Conservation (phyloP, 1,284 basidiomycete genomes). For the Fomitopsis schrenkii region DNA sequence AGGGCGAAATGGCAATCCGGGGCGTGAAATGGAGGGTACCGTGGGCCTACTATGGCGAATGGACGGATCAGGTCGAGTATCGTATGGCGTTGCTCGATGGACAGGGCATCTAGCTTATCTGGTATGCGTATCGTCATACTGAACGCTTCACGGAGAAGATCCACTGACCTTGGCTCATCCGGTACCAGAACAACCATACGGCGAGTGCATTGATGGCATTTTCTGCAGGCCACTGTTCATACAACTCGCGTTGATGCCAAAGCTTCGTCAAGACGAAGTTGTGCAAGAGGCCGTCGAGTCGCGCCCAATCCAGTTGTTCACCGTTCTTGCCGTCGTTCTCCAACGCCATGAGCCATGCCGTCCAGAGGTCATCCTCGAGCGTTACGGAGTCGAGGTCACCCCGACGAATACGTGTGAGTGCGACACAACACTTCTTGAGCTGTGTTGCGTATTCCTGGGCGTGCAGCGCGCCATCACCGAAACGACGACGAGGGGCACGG, state of each 20-base stretch:
- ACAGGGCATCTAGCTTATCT: slow-evolving; percentile 38
- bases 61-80: slow-evolving; percentile 52
- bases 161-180: slow-evolving; percentile 41
- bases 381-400: slow-evolving; percentile 31
- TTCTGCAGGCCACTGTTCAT: slow-evolving; percentile 55
- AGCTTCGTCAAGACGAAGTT: slow-evolving; percentile 41
- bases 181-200: slow-evolving; percentile 62
- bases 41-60: slow-evolving; percentile 38
- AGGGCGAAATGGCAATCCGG: slow-evolving; percentile 57
- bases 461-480: slow-evolving; percentile 34
- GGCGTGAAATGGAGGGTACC: slow-evolving; percentile 55
- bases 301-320: slow-evolving; percentile 49
- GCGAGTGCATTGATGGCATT: slow-evolving; percentile 45
- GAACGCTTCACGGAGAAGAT: slow-evolving; percentile 1
- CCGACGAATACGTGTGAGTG: slow-evolving; percentile 39
- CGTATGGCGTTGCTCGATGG: slow-evolving; percentile 29
- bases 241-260: slow-evolving; percentile 33
- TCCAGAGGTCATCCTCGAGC: slow-evolving; percentile 45
- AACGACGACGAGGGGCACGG: slow-evolving; percentile 50
- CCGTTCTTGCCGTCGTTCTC: slow-evolving; percentile 78
- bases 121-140: neutral
- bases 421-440: slow-evolving; percentile 37
- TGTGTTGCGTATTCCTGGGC: slow-evolving; percentile 43
- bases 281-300: slow-evolving; percentile 42
- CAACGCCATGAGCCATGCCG: slow-evolving; percentile 56